A percentile compares a stretch with the other conserved stretches of the same genome.
Conservation (phyloP, 2,329 filamentous ascomycete species). For the Trichoderma koningiopsis region DNA sequence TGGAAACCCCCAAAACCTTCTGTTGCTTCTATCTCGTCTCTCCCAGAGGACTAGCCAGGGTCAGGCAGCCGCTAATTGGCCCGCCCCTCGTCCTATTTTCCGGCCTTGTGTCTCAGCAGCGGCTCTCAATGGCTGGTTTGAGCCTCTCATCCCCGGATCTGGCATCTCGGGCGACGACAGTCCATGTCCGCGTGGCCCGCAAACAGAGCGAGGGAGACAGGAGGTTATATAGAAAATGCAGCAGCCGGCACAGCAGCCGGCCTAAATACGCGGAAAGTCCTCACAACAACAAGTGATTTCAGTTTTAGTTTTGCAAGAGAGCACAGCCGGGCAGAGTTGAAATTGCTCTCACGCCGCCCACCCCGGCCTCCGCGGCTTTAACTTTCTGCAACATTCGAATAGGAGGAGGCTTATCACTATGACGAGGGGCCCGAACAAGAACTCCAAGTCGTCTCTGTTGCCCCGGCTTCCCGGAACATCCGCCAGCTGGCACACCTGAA, state of each 20-base stretch:
- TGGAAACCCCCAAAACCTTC: neutral
- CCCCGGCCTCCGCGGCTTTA: neutral
- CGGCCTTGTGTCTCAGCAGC: neutral
- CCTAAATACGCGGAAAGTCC: neutral
- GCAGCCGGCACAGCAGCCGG: neutral
- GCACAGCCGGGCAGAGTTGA: neutral
- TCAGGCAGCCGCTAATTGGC: slow-evolving; percentile 11
- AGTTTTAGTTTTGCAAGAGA: neutral
- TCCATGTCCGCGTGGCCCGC: slow-evolving; percentile 2
- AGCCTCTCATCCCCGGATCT: slow-evolving; percentile 1
- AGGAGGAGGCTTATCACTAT: slow-evolving; percentile 1
- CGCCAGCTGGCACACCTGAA: slow-evolving; percentile 15
- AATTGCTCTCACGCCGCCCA: neutral
- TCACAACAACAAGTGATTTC: neutral
- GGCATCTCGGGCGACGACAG: neutral
- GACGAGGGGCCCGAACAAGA: neutral
- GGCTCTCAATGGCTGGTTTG: slow-evolving; percentile 6
- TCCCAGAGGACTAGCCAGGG: neutral
- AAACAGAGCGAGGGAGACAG: neutral
- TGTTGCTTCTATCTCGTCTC: neutral
- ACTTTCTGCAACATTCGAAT: neutral
- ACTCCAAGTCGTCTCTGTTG: slow-evolving; percentile 9
- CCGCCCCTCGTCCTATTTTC: neutral
- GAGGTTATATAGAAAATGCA: neutral
- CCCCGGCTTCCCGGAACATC: slow-evolving; percentile 16